Base-by-base conservation (phyloP, 2,329 filamentous ascomycete genomes). In the Alternaria novae-zelandiae region DNA sequence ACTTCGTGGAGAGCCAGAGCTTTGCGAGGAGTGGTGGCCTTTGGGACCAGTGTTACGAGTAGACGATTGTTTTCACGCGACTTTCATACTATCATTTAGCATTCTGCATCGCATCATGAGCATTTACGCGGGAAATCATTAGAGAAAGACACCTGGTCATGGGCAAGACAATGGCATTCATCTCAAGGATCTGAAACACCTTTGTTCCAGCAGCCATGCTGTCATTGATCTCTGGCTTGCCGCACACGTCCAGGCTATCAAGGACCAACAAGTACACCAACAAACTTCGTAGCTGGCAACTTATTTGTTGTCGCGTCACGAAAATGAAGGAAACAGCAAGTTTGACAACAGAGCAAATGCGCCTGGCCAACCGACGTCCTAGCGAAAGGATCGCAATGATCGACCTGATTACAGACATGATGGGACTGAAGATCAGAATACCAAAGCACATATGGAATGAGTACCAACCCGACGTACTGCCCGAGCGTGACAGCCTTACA, bases 21-120 rank as follows among this genome's bases (percentile, higher is more conserved):
- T 97, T 96, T 85, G 91, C 91, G 3, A 86, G 85, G 69, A 80
- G 77, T 9, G 92, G 91, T 13, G 94, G 94, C 1, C 80, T 86
- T 50, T 97, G 94, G 94, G 83, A 85, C 58, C 75, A 85, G 64
- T 96, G 93, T 77, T 75, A 64, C 32, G 62, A 66, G 7, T 70
- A 69, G 53, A 28, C 20, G 30, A 8, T 15, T 32, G 13, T 32
- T 32, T 4, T 32, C 13, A 32, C 13, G 30, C 30, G 30, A 32
- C 30, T 32, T 32, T 36, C 4, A 21, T 47, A n/a, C 12, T 13
- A 15, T 13, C 6, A 10, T 26, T 17, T 3, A 26, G 21, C 51
- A 43, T 43, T 43, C 15, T 5, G 17, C 25, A 20, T 20, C n/a
- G 49, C 28, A 51, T 51, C 28, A 51, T 13, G 28, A 23, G 49